phyloP scores from a whole-genome alignment of 2,329 filamentous ascomycete species.

The Colletotrichum musae region DNA sequence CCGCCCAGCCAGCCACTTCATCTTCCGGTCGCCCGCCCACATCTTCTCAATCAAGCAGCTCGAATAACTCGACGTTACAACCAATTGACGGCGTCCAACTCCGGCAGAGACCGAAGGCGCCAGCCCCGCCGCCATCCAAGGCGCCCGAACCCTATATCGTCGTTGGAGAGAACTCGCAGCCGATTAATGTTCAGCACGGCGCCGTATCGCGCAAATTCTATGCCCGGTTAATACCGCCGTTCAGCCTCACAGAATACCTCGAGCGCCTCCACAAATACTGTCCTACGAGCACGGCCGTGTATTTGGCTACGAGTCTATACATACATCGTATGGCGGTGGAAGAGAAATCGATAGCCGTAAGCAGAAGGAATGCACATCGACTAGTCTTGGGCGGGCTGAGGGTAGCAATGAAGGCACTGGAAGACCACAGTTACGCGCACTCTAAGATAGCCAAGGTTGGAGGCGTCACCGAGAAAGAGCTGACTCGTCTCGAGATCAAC shows the following conservation, averaged over 20 bases:
- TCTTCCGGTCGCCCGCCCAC: slow-evolving; percentile 15
- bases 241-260: slow-evolving; percentile 87
- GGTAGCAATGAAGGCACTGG: slow-evolving; percentile 94
- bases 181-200: slow-evolving; percentile 82
- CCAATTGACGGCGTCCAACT: slow-evolving; percentile 39
- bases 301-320: slow-evolving; percentile 89
- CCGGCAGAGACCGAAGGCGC: slow-evolving; percentile 51
- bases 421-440: slow-evolving; percentile 91
- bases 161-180: slow-evolving; percentile 79
- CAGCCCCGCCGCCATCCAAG: slow-evolving; percentile 46
- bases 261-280: slow-evolving; percentile 90
- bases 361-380: slow-evolving; percentile 87
- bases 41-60: slow-evolving; percentile 42
- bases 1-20: slow-evolving; percentile 2
- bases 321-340: slow-evolving; percentile 86
- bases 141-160: slow-evolving; percentile 69
- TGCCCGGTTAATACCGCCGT: slow-evolving; percentile 87
- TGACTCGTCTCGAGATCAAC: slow-evolving; percentile 89
- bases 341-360: slow-evolving; percentile 85
- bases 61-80: slow-evolving; percentile 14
- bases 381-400: slow-evolving; percentile 86
- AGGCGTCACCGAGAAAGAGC: slow-evolving; percentile 85
- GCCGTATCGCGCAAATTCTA: slow-evolving; percentile 95
- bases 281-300: slow-evolving; percentile 93
- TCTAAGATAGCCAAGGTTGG: slow-evolving; percentile 88